These are phyloP conservation scores for Fusarium irregulare DNA, from an alignment of 2,329 filamentous ascomycete species.

Conservation along the genomic window DNA sequence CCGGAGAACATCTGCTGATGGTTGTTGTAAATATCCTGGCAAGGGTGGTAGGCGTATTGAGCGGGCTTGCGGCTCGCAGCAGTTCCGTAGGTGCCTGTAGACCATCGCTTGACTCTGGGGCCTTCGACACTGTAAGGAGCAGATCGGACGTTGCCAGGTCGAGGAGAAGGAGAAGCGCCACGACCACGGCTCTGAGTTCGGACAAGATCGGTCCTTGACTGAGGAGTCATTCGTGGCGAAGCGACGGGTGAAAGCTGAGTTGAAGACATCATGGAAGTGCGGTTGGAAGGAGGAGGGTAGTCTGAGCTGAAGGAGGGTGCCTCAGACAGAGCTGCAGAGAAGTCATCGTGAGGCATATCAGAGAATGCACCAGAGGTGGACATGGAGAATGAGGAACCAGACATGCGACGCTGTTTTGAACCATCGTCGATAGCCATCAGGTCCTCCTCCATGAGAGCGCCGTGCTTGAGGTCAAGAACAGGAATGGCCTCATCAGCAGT, in stretches of 20 bases:
- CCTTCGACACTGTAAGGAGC: constrained; percentile 78
- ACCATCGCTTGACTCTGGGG: constrained; percentile 78
- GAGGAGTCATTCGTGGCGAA: constrained; percentile 74
- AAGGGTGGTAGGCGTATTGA: constrained; percentile 71
- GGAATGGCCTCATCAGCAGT: constrained; percentile 72
- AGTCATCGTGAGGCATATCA: constrained; percentile 78
- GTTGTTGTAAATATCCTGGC: constrained; percentile 68
- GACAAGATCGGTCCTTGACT: constrained; percentile 70
- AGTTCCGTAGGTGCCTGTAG: constrained; percentile 77
- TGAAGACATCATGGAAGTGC: constrained; percentile 76
- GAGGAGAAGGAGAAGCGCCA: constrained; percentile 74
- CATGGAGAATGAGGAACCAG: constrained; percentile 79
- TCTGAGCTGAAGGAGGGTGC: constrained; percentile 74
- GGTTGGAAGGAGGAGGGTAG: constrained; percentile 74
- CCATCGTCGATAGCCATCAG: constrained; percentile 62
- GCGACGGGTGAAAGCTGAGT: constrained; percentile 78
- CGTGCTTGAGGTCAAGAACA: constrained; percentile 70
- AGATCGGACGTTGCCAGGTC: constrained; percentile 70
- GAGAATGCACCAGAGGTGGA: constrained; percentile 74
- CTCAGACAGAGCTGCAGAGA: constrained; percentile 73
- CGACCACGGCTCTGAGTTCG: constrained; percentile 74
- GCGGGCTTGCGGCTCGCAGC: constrained; percentile 65
- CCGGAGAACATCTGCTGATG: constrained; percentile 64
- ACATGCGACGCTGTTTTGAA: constrained; percentile 71
- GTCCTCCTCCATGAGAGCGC: constrained; percentile 61